A percentile compares a stretch with the other conserved stretches of the same genome.
These are phyloP conservation scores for Quercus variabilis DNA, from an alignment of 306 rosid genomes.

Conservation along the genomic window DNA sequence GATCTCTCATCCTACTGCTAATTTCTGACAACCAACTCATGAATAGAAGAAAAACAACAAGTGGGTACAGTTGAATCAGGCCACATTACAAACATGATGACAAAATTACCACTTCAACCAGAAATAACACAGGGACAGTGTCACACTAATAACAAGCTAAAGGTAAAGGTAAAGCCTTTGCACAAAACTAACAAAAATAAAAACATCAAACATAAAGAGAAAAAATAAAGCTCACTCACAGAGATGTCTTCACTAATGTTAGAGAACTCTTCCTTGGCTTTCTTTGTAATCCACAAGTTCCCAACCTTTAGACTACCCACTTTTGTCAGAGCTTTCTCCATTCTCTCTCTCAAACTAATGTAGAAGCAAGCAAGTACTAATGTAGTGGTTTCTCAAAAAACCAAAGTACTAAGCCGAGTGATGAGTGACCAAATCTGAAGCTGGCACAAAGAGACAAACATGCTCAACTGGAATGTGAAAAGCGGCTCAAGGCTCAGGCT, in stretches of 20 bases:
- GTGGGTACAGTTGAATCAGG: conserved; percentile 15
- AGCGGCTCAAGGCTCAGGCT: conserved; percentile 18
- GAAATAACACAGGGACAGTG: not conserved
- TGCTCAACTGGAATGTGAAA: conserved; percentile 20
- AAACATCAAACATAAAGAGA: not conserved
- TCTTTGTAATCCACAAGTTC: conserved; percentile 80
- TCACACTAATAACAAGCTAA: not conserved
- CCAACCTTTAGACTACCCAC: conserved; percentile 83
- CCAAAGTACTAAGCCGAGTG: too few species aligned
- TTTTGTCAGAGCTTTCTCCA: conserved; percentile 93
- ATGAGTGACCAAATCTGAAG: conserved; percentile 18
- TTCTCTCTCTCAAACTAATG: not conserved
- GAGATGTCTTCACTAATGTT: conserved; percentile 70
- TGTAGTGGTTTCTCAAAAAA: too few species aligned
- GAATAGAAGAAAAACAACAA: conserved; percentile 19
- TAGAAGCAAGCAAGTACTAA: too few species aligned
- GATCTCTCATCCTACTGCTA: conserved; percentile 39
- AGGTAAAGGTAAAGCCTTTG: not conserved
- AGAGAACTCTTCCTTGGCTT: conserved; percentile 85
- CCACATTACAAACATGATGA: conserved; percentile 28
- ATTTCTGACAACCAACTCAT: not conserved
- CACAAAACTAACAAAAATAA: not conserved
- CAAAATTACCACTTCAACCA: conserved; percentile 2
- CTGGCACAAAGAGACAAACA: conserved; percentile 46
- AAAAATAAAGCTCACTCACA: conserved; percentile 44